These are phyloP conservation scores for Yarrowia hollandica DNA, from an alignment of 805 yeast genomes.

Conservation along the genomic window DNA sequence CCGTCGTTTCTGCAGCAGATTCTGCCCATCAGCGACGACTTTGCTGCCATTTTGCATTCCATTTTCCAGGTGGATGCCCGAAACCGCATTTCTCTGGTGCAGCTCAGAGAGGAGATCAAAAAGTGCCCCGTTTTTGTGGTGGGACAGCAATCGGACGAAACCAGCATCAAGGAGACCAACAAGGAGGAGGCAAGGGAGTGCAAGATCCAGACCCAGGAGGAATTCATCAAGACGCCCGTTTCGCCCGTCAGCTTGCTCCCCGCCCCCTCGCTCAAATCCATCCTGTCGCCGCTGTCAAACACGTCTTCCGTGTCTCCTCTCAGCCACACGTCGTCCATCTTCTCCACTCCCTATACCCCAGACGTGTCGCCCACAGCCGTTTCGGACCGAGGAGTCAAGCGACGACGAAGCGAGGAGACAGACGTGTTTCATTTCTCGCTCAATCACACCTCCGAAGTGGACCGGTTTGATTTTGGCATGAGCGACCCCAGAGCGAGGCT, in stretches of 20 bases:
- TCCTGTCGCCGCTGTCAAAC: slow-evolving; percentile 9
- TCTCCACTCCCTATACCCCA: slow-evolving; percentile 25
- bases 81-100: slow-evolving; percentile 29
- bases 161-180: not conserved
- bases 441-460: slow-evolving; percentile 13
- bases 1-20: slow-evolving; percentile 59
- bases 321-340: slow-evolving; percentile 2
- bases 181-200: no score
- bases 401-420: slow-evolving; percentile 11
- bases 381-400: slow-evolving; percentile 9
- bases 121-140: not conserved
- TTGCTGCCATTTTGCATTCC: slow-evolving; percentile 43
- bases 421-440: slow-evolving; percentile 15
- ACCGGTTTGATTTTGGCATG: slow-evolving; percentile 19
- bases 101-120: slow-evolving; percentile 30
- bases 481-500: slow-evolving; percentile 14
- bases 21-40: slow-evolving; percentile 67
- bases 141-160: not conserved
- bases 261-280: slow-evolving; percentile 20
- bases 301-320: slow-evolving; percentile 10
- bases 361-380: slow-evolving; percentile 2
- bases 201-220: no score
- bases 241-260: slow-evolving; percentile 7
- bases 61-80: slow-evolving; percentile 31
- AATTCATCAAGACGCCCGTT: no score